phyloP scores from a whole-genome alignment of 73 alveolate genomes.

The Paramecium primaurelia region DNA sequence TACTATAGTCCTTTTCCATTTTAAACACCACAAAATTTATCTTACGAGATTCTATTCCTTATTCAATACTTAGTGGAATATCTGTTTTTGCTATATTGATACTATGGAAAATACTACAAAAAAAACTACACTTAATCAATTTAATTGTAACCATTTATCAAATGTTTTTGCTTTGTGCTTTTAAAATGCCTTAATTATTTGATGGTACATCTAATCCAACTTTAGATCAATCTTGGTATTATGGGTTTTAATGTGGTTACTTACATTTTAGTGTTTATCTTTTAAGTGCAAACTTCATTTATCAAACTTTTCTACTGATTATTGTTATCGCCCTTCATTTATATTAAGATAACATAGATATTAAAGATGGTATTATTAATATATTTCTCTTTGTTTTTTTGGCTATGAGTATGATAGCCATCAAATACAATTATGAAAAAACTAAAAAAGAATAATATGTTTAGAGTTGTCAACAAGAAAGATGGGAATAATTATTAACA shows the following conservation, averaged over 20 bases:
- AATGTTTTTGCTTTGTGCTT: background rate
- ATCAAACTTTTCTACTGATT: background rate
- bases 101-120: background rate
- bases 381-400: background rate
- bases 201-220: background rate
- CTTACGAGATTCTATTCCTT: background rate
- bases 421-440: conserved; percentile 19
- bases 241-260: background rate
- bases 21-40: background rate
- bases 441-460: background rate
- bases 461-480: background rate
- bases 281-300: background rate
- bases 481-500: background rate
- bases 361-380: background rate
- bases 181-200: background rate
- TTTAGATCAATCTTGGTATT: background rate
- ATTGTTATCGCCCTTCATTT: background rate
- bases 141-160: background rate
- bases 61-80: background rate
- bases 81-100: background rate
- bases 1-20: background rate
- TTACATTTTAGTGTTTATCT: background rate
- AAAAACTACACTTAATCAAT: background rate
- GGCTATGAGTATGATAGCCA: background rate
- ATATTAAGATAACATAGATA: background rate